Conservation (phyloP, 768 basidiomycete genomes). For the Nidula microcarpa region DNA sequence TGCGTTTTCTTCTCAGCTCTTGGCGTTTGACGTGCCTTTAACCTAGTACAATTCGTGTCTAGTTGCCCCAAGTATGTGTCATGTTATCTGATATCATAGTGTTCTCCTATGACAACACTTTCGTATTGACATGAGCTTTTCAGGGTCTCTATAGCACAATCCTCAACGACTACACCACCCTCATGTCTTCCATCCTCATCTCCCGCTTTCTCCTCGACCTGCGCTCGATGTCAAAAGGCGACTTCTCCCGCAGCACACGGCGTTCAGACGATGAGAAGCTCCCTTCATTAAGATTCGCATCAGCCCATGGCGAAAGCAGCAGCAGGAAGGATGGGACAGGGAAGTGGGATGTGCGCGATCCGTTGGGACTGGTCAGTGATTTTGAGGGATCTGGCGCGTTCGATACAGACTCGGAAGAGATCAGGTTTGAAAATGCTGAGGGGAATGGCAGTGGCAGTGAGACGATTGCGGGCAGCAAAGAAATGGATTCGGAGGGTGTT, state of each 20-base stretch:
- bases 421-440: not conserved
- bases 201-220: not conserved
- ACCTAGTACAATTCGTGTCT: not conserved
- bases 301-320: not conserved
- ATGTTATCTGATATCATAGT: not conserved
- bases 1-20: not conserved
- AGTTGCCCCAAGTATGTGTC: not conserved
- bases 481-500: not conserved
- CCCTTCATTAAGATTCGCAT: not conserved
- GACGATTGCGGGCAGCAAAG: not conserved
- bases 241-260: not conserved
- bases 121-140: not conserved
- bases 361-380: not conserved
- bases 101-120: not conserved
- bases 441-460: too few species aligned
- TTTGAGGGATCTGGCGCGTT: not conserved
- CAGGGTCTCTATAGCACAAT: not conserved
- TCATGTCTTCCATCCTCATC: constrained; percentile 1
- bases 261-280: not conserved
- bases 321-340: not conserved
- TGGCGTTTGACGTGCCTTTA: not conserved
- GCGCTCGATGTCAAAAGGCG: not conserved
- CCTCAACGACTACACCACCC: not conserved
- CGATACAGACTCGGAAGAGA: not conserved
- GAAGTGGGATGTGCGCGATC: not conserved